A percentile compares a stretch with the other conserved stretches of the same genome.
Evolutionary conservation across 2,329 filamentous ascomycete genomes (phyloP).

Genomic region (Rhexocercosporidium sp.): DNA sequence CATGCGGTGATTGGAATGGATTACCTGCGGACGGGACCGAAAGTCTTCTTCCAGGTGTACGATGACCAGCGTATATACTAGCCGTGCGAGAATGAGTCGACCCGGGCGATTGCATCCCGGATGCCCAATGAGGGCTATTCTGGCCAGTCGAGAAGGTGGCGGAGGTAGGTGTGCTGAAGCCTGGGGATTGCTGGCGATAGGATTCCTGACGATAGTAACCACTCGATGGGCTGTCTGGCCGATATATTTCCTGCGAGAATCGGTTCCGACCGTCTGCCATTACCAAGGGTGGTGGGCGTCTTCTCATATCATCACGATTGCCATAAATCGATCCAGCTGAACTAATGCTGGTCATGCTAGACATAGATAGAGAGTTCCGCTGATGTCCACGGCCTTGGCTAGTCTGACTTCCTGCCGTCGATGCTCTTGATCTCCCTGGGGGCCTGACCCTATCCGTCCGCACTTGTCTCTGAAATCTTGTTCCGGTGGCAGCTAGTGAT

Average conservation of each 20-base stretch:
- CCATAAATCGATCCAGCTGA: slow-evolving; percentile 65
- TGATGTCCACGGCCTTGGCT: slow-evolving; percentile 79
- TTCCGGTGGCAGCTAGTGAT: slow-evolving; percentile 90
- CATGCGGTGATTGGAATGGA: slow-evolving; percentile 73
- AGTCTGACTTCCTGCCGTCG: slow-evolving; percentile 75
- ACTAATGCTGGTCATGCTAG: slow-evolving; percentile 86
- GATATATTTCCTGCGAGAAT: slow-evolving; percentile 71
- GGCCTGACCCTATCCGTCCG: slow-evolving; percentile 84
- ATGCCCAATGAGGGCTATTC: slow-evolving; percentile 77
- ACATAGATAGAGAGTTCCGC: slow-evolving; percentile 81
- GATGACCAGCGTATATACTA: slow-evolving; percentile 71
- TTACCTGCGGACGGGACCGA: slow-evolving; percentile 80
- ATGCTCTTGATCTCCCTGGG: slow-evolving; percentile 74
- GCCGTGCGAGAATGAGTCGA: slow-evolving; percentile 71
- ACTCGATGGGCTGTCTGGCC: slow-evolving; percentile 57
- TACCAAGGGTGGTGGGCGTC: slow-evolving; percentile 79
- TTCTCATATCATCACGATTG: slow-evolving; percentile 65
- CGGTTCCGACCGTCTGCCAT: slow-evolving; percentile 78
- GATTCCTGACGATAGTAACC: slow-evolving; percentile 54
- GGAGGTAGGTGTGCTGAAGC: slow-evolving; percentile 83
- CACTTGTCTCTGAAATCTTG: slow-evolving; percentile 89
- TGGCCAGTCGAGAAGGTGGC: slow-evolving; percentile 79
- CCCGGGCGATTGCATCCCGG: slow-evolving; percentile 73
- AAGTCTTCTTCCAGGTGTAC: slow-evolving; percentile 74
- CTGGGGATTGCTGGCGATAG: slow-evolving; percentile 71